Conservation (phyloP, 208 protist species). For the Crithidia expoeki region DNA sequence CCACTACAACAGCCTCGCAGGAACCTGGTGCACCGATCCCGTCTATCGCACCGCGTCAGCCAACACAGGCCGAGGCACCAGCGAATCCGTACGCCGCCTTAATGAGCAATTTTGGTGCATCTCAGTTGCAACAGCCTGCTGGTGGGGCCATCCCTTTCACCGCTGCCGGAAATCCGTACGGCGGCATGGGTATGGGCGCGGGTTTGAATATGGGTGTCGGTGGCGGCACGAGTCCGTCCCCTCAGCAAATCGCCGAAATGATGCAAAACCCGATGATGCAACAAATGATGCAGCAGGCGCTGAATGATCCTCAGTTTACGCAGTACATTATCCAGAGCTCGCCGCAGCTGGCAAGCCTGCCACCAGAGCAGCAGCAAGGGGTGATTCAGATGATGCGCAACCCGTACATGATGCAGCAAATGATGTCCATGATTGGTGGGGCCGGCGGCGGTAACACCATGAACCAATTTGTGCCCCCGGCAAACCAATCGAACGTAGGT, state of each 20-base stretch:
- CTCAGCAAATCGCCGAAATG: constrained; percentile 43
- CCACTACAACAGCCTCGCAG: constrained; percentile 11
- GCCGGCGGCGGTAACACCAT: constrained; percentile 7
- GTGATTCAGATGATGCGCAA: constrained; percentile 72
- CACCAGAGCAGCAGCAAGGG: constrained; percentile 52
- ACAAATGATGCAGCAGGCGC: constrained; percentile 60
- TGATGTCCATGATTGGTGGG: constrained; percentile 39
- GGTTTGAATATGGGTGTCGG: constrained; percentile 19
- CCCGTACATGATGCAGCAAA: constrained; percentile 44
- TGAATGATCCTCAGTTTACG: constrained; percentile 71
- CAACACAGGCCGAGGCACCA: constrained; percentile 7
- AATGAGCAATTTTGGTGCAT: constrained; percentile 42
- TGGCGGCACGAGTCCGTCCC: constrained; percentile 6
- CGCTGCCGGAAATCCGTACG: constrained; percentile 23
- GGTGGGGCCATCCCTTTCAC: constrained; percentile 10
- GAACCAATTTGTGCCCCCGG: constrained; percentile 2
- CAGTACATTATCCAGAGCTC: constrained; percentile 64
- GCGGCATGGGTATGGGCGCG: constrained; percentile 25
- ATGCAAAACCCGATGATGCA: constrained; percentile 73
- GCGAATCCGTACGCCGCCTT: constrained; percentile 79
- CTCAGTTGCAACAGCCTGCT: constrained; percentile 17
- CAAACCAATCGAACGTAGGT: constrained; percentile 1
- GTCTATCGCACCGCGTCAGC: constrained; percentile 3
- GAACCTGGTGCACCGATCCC: constrained; percentile 10
- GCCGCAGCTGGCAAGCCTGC: constrained; percentile 40